Percentiles rank a stretch among this genome's conserved stretches.
Conservation (phyloP, 1,284 basidiomycete genomes). For the Phellopilus nigrolimitatus region DNA sequence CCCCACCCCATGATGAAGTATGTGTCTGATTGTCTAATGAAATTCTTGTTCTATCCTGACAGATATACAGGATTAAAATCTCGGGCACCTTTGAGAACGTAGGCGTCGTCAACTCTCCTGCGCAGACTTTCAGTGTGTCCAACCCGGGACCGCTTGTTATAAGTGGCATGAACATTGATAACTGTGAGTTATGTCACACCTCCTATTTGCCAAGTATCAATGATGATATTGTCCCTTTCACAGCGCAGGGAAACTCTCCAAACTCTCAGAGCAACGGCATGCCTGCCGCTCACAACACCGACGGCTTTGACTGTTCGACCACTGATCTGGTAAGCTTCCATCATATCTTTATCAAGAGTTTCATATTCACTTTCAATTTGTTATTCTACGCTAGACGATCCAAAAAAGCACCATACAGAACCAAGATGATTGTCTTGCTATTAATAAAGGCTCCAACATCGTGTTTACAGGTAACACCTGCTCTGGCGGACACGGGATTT, state of each 20-base stretch:
- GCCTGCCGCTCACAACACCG: conserved; percentile 32
- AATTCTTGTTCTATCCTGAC: conserved; percentile 8
- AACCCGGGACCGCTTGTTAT: conserved; percentile 31
- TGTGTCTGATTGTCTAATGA: conserved; percentile 3
- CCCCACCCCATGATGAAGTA: conserved; percentile 36
- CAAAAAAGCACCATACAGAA: conserved; percentile 27
- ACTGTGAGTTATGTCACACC: conserved; percentile 28
- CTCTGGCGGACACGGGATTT: conserved; percentile 54
- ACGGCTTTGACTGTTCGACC: conserved; percentile 41
- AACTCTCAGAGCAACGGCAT: conserved; percentile 41
- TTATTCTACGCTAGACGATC: background rate
- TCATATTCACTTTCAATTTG: conserved; percentile 8
- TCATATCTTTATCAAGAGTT: conserved; percentile 35
- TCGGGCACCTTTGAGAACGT: conserved; percentile 44
- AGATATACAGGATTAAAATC: conserved; percentile 41
- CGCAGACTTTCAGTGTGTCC: conserved; percentile 32
- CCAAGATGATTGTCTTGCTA: conserved; percentile 59
- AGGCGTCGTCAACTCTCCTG: conserved; percentile 37
- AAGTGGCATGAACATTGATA: conserved; percentile 33
- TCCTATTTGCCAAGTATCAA: background rate
- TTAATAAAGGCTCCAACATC: conserved; percentile 54
- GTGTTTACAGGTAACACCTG: conserved; percentile 51
- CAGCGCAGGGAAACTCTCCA: conserved; percentile 36
- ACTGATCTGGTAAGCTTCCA: conserved; percentile 31
- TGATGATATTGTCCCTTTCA: background rate